phyloP scores from a whole-genome alignment of 306 rosid genomes.

The Medicago arabica region DNA sequence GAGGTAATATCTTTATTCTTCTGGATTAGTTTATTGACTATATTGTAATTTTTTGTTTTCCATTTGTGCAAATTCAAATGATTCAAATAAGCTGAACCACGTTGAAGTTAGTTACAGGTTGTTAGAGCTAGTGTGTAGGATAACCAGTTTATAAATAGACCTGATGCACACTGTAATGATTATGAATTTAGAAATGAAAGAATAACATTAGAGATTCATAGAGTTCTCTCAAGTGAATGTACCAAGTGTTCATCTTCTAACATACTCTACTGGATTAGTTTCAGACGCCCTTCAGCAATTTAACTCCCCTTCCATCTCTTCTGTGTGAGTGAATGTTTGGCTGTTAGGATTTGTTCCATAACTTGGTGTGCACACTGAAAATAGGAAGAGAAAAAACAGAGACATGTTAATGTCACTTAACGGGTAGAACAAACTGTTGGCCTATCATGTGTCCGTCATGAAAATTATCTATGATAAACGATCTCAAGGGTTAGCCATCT shows the following conservation, averaged over 20 bases:
- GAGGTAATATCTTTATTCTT: conserved; percentile 63
- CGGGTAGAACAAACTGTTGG: not conserved
- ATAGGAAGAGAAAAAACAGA: not conserved
- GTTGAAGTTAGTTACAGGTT: no score
- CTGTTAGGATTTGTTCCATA: conserved; percentile 8
- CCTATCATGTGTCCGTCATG: not conserved
- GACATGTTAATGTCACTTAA: not conserved
- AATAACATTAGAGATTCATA: no score
- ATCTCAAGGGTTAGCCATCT: not conserved
- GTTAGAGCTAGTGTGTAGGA: no score
- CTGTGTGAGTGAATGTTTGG: not conserved
- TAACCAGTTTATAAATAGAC: no score
- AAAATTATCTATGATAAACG: not conserved
- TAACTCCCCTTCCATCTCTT: conserved; percentile 1
- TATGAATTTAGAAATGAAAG: no score
- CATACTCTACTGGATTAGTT: no score
- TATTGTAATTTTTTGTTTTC: not conserved
- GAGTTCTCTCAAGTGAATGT: no score
- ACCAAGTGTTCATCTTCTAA: no score
- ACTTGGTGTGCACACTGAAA: not conserved
- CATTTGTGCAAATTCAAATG: not conserved
- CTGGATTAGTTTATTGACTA: conserved; percentile 4
- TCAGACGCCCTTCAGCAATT: conserved; percentile 10
- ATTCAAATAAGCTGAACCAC: no score
- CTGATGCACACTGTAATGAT: no score